Conservation (phyloP, 768 basidiomycete genomes). For the Russula griseocarnosa region DNA sequence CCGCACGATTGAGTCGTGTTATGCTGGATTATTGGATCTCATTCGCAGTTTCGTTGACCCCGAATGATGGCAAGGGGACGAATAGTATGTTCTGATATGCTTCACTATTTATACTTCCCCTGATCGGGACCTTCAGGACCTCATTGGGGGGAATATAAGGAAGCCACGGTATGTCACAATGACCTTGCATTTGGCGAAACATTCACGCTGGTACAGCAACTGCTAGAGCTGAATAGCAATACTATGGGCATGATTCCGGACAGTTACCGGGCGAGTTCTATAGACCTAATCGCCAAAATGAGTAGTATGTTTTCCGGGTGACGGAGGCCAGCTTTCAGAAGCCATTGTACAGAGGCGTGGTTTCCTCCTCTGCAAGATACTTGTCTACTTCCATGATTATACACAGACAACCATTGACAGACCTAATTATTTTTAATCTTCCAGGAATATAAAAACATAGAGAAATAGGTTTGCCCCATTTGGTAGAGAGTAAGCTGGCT, state of each 20-base stretch:
- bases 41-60: slow-evolving; percentile 42
- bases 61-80: slow-evolving; percentile 43
- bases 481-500: slow-evolving; percentile 71
- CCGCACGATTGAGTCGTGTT: slow-evolving; percentile 32
- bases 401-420: slow-evolving; percentile 57
- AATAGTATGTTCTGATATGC: slow-evolving; percentile 31
- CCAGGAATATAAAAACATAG: slow-evolving; percentile 40
- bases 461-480: slow-evolving; percentile 58
- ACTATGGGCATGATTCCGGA: slow-evolving; percentile 13
- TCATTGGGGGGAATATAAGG: not conserved
- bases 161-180: slow-evolving; percentile 10
- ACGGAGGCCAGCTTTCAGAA: not conserved
- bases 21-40: slow-evolving; percentile 49
- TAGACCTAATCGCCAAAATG: slow-evolving; percentile 9
- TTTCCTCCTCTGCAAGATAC: slow-evolving; percentile 51
- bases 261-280: slow-evolving; percentile 4
- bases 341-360: not conserved
- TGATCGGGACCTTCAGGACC: slow-evolving; percentile 3
- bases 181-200: not conserved
- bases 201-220: slow-evolving; percentile 1
- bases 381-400: slow-evolving; percentile 48
- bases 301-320: slow-evolving; percentile 8
- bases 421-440: slow-evolving; percentile 43
- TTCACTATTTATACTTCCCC: not conserved
- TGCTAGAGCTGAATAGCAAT: slow-evolving; percentile 18